Evolutionary conservation across 352 stramenopile species (phyloP).

Genomic region (Phytophthora fragariaefolia): DNA sequence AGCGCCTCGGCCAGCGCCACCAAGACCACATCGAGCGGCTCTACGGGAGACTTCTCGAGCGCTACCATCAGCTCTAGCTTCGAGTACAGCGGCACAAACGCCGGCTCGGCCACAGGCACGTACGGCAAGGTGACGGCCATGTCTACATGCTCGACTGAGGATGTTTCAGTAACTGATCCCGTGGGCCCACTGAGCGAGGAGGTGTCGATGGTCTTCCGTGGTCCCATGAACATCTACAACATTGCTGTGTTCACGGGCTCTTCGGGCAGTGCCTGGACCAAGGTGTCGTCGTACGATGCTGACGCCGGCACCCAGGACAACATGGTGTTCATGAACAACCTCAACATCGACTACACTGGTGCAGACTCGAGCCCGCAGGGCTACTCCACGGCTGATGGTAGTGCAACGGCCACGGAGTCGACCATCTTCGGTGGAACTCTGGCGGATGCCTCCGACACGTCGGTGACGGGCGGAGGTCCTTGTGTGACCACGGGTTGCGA

Average conservation of each 20-base stretch:
- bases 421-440: constrained; percentile 58
- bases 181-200: constrained; percentile 63
- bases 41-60: constrained; percentile 37
- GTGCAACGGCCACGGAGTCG: constrained; percentile 32
- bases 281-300: constrained; percentile 53
- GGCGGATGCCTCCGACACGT: constrained; percentile 55
- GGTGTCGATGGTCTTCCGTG: constrained; percentile 63
- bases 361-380: constrained; percentile 54
- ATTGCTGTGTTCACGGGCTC: constrained; percentile 53
- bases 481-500: constrained; percentile 71
- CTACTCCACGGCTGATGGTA: constrained; percentile 45
- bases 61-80: constrained; percentile 60
- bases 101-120: constrained; percentile 45
- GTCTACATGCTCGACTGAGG: constrained; percentile 41
- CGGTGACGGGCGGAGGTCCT: constrained; percentile 45
- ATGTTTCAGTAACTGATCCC: constrained; percentile 40
- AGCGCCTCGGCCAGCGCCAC: constrained; percentile 16
- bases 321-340: constrained; percentile 72
- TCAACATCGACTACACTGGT: constrained; percentile 63
- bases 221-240: constrained; percentile 68
- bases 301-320: constrained; percentile 44
- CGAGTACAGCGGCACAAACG: constrained; percentile 46
- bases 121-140: constrained; percentile 56
- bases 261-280: constrained; percentile 42
- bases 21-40: constrained; percentile 15